Conservation (phyloP, 352 stramenopile species). For the Achlya hypogyna region DNA sequence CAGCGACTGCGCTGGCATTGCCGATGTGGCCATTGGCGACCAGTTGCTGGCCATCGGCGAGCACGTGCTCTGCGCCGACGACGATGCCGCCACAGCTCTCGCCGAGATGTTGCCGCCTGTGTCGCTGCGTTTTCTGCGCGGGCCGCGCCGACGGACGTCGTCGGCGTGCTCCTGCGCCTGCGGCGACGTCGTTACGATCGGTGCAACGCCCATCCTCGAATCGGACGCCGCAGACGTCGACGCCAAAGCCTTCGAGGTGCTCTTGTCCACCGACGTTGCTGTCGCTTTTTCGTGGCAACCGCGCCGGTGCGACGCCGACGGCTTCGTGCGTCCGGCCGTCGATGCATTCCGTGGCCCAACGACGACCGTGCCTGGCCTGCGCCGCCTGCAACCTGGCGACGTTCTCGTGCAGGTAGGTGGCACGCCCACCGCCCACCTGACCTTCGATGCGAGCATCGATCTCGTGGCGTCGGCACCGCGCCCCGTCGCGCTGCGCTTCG, state of each 20-base stretch:
- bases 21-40: slow-evolving; percentile 71
- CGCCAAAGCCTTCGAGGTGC: slow-evolving; percentile 9
- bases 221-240: not conserved
- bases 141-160: not conserved
- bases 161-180: not conserved
- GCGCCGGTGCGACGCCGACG: not conserved
- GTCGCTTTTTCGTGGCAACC: slow-evolving; percentile 5
- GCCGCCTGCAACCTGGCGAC: not conserved
- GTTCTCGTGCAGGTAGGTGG: slow-evolving; percentile 5
- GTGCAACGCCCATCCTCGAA: not conserved
- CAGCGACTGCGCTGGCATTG: slow-evolving; percentile 79
- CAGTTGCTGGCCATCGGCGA: slow-evolving; percentile 30
- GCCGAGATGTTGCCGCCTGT: slow-evolving; percentile 79
- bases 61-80: not conserved
- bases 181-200: slow-evolving; percentile 5
- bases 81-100: slow-evolving; percentile 35
- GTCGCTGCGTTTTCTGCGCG: slow-evolving; percentile 50
- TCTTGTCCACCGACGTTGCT: not conserved
- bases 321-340: slow-evolving; percentile 4
- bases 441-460: not conserved
- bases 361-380: not conserved
- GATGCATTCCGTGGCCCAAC: not conserved
- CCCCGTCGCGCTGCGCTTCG: slow-evolving; percentile 58
- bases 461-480: not conserved
- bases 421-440: not conserved